These are phyloP conservation scores for Thermoascus crustaceus DNA, from an alignment of 2,329 filamentous ascomycete genomes.

Conservation along the genomic window DNA sequence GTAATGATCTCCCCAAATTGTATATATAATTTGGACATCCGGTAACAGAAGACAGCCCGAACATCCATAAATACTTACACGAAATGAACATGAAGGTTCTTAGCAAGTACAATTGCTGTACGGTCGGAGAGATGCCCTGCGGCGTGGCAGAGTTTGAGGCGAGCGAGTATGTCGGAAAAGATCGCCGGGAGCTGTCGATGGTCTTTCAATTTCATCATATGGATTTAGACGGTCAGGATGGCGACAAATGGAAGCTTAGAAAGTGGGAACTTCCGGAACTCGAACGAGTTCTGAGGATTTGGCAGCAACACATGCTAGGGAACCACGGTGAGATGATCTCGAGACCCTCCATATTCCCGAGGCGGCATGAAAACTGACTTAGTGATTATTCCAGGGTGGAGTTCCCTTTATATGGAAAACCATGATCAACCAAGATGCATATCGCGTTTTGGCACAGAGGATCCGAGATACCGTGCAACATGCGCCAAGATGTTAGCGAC, in stretches of 20 bases:
- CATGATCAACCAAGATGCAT: slow-evolving; percentile 54
- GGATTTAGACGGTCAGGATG: slow-evolving; percentile 12
- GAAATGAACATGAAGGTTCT: slow-evolving; percentile 29
- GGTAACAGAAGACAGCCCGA: slow-evolving; percentile 26
- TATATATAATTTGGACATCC: too few relatives aligned
- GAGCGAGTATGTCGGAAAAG: slow-evolving; percentile 51
- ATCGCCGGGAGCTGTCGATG: slow-evolving; percentile 55
- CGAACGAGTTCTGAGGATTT: slow-evolving; percentile 8
- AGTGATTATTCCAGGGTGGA: slow-evolving; percentile 43
- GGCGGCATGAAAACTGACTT: too few relatives aligned
- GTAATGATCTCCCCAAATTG: neutral
- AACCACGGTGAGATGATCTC: slow-evolving; percentile 8
- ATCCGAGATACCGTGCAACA: slow-evolving; percentile 35
- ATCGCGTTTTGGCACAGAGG: slow-evolving; percentile 44
- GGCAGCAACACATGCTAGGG: slow-evolving; percentile 15
- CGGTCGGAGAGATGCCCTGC: slow-evolving; percentile 36
- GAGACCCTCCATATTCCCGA: too few relatives aligned
- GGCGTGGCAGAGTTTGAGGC: slow-evolving; percentile 50
- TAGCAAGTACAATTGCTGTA: slow-evolving; percentile 29
- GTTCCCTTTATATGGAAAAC: slow-evolving; percentile 55
- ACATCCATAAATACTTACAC: slow-evolving; percentile 30
- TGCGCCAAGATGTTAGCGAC: slow-evolving; percentile 49
- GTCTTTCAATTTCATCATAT: slow-evolving; percentile 45
- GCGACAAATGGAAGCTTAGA: slow-evolving; percentile 17
- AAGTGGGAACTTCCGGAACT: slow-evolving; percentile 11